Evolutionary conservation across 345 rosid genomes (phyloP).

Genomic region (Cardiospermum halicacabum): DNA sequence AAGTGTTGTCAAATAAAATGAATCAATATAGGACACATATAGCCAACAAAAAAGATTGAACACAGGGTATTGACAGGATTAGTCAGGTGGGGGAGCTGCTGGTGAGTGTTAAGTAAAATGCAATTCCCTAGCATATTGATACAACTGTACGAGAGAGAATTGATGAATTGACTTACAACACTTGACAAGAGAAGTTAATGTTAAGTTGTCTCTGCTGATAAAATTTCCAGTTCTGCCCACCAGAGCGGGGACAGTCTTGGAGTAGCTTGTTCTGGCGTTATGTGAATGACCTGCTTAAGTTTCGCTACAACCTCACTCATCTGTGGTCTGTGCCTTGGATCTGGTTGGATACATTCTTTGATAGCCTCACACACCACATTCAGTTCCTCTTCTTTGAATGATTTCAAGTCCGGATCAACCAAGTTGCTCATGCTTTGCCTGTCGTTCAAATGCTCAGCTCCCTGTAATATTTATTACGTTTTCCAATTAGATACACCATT

Average conservation of each 20-base stretch:
- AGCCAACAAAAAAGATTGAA: constrained; percentile 2
- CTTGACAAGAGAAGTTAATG: not conserved
- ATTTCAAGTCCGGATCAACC: constrained; percentile 63
- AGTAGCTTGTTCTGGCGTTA: constrained; percentile 82
- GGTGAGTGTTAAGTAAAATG: not conserved
- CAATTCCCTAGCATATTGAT: constrained; percentile 12
- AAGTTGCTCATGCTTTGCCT: constrained; percentile 37
- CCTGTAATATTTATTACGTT: constrained; percentile 41
- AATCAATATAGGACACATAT: constrained; percentile 5
- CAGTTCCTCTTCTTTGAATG: constrained; percentile 66
- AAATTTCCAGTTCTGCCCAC: constrained; percentile 99
- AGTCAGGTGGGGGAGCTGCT: not conserved
- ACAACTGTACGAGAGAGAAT: constrained; percentile 11
- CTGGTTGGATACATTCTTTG: constrained; percentile 48
- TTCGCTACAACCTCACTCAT: constrained; percentile 57
- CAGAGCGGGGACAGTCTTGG: constrained; percentile 95
- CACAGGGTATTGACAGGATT: constrained; percentile 4
- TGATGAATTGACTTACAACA: constrained; percentile 17
- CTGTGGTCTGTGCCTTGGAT: constrained; percentile 58
- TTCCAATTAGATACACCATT: not conserved
- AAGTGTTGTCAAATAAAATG: not conserved
- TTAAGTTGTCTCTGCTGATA: constrained; percentile 81
- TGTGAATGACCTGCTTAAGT: constrained; percentile 51
- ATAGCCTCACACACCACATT: constrained; percentile 57
- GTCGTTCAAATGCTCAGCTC: constrained; percentile 50